These are phyloP conservation scores for Xylariaceae sp. DNA, from an alignment of 2,329 filamentous ascomycete genomes.

Conservation along the genomic window DNA sequence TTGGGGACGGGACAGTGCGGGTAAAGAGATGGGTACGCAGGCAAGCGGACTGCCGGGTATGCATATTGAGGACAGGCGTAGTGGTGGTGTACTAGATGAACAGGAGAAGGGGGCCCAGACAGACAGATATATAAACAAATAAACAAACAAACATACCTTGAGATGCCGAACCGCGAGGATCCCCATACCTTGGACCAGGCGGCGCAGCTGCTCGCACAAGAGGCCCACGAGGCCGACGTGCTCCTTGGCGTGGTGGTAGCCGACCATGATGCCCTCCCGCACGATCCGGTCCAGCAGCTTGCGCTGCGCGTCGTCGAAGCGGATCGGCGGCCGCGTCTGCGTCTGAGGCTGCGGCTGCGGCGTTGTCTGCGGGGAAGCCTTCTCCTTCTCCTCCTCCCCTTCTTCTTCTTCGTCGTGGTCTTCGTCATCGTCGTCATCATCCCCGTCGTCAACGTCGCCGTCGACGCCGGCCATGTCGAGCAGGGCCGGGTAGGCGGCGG, in stretches of 20 bases:
- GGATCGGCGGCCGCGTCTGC: constrained; percentile 1
- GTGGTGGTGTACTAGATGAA: background rate
- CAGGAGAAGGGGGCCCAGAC: no score
- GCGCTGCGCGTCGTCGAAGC: constrained; percentile 17
- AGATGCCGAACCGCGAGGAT: constrained; percentile 61
- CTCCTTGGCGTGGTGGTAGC: constrained; percentile 50
- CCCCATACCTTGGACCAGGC: constrained; percentile 48
- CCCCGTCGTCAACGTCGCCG: constrained; percentile 5
- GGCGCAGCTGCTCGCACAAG: constrained; percentile 43
- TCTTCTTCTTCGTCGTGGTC: background rate
- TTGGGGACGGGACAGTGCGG: no score
- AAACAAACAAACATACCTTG: no score
- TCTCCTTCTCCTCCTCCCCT: background rate
- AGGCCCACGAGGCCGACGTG: constrained; percentile 49
- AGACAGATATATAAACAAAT: no score
- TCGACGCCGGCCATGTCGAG: constrained; percentile 44
- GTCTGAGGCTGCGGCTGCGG: background rate
- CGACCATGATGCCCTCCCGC: constrained; percentile 47
- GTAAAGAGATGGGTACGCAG: no score
- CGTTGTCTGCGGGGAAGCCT: background rate
- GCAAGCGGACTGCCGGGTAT: no score
- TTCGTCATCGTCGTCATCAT: background rate
- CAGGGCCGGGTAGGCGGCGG: constrained; percentile 59
- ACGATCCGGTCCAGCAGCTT: constrained; percentile 46
- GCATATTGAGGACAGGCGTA: background rate